Evolutionary conservation across 2,329 filamentous ascomycete species (phyloP).

Genomic region (Venturia nashicola): DNA sequence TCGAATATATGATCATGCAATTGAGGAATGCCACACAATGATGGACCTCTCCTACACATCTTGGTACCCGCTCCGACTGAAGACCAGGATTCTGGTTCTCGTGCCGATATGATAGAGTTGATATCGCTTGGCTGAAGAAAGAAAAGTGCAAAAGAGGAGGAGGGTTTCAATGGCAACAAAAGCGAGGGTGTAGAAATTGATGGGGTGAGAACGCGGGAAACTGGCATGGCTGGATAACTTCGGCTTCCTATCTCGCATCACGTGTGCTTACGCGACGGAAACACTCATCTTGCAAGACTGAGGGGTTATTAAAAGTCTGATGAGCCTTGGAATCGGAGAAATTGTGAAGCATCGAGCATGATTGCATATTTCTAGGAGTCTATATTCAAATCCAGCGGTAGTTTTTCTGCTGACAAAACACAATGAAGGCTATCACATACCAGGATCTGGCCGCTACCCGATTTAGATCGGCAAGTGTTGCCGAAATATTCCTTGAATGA

Average conservation of each 20-base stretch:
- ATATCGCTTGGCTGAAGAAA: not conserved
- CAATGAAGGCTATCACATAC: not conserved
- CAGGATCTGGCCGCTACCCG: conserved; percentile 1
- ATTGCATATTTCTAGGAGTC: not conserved
- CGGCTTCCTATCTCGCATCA: too few relatives aligned
- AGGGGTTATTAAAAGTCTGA: too few relatives aligned
- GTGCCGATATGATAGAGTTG: not conserved
- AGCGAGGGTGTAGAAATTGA: too few relatives aligned
- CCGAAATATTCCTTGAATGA: not conserved
- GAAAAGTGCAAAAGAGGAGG: not conserved
- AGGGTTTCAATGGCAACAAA: too few relatives aligned
- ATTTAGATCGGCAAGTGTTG: not conserved
- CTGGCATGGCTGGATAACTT: not conserved
- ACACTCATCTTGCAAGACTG: too few relatives aligned
- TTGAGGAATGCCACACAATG: too few relatives aligned
- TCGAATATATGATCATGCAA: not conserved
- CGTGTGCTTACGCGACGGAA: too few relatives aligned
- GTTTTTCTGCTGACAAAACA: not conserved
- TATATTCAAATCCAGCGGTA: not conserved
- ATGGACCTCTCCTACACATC: not conserved
- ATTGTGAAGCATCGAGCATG: not conserved
- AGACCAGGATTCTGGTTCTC: not conserved
- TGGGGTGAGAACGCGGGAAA: too few relatives aligned
- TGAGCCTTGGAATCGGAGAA: too few relatives aligned
- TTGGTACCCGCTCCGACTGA: not conserved